These are phyloP conservation scores for Mycena pura DNA, from an alignment of 768 basidiomycete species.

Conservation along the genomic window DNA sequence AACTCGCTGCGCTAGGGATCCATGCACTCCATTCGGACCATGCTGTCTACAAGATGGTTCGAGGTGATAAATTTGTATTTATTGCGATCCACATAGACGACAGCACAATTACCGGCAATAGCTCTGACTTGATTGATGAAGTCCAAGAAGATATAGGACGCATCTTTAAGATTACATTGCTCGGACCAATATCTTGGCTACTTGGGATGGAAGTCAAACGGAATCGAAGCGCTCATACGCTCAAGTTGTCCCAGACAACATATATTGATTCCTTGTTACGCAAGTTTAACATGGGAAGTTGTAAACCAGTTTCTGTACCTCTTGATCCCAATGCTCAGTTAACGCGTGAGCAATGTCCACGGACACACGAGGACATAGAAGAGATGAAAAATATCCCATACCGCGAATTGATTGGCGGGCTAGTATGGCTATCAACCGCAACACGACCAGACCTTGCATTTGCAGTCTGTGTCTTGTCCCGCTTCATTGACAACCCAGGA, in stretches of 20 bases:
- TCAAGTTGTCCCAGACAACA: not conserved
- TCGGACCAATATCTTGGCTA: not conserved
- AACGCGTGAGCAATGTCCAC: too few relatives aligned
- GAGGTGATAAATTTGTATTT: slow-evolving; percentile 1
- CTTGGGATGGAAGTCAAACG: slow-evolving; percentile 42
- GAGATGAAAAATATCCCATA: too few relatives aligned
- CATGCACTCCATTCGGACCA: not conserved
- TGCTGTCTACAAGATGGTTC: not conserved
- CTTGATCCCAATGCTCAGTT: too few relatives aligned
- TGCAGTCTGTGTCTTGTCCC: too few relatives aligned
- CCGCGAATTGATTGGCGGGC: too few relatives aligned
- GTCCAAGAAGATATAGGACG: slow-evolving; percentile 29
- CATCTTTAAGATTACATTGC: slow-evolving; percentile 36
- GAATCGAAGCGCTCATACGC: slow-evolving; percentile 32
- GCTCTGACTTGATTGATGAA: slow-evolving; percentile 18
- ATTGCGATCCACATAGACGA: slow-evolving; percentile 33
- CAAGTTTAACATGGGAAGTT: too few relatives aligned
- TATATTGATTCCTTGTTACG: not conserved
- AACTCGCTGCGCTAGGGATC: not conserved
- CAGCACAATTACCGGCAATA: slow-evolving; percentile 41
- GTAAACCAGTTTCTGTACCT: too few relatives aligned
- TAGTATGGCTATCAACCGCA: too few relatives aligned
- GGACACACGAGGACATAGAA: too few relatives aligned
- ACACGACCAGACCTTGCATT: too few relatives aligned
- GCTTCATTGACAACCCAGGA: not conserved